phyloP scores from a whole-genome alignment of 768 basidiomycete genomes.

The Mrakia blollopis region DNA sequence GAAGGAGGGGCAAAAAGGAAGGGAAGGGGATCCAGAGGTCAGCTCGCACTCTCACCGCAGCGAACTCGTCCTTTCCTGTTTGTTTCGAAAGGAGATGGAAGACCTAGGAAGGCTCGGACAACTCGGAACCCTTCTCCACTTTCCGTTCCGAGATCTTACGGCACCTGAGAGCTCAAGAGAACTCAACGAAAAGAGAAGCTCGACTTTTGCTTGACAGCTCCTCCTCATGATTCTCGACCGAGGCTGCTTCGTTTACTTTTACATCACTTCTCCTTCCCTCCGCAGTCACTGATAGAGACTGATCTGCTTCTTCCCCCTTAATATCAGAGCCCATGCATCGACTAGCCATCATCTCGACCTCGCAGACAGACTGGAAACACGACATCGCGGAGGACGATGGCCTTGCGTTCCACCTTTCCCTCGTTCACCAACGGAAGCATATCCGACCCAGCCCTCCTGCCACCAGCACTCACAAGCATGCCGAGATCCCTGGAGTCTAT shows the following conservation, averaged over 20 bases:
- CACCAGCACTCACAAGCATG: constrained; percentile 33
- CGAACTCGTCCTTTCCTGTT: not conserved
- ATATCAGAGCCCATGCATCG: constrained; percentile 29
- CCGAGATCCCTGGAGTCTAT: constrained; percentile 54
- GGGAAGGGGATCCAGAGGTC: too few species aligned
- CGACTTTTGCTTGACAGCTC: too few species aligned
- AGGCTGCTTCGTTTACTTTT: not conserved
- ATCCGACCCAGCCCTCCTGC: constrained; percentile 16
- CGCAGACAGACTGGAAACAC: constrained; percentile 78
- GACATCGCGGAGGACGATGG: constrained; percentile 68
- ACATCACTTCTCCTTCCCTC: constrained; percentile 16
- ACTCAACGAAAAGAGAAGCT: too few species aligned
- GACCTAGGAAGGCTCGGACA: not conserved
- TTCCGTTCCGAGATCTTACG: not conserved
- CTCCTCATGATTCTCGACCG: not conserved
- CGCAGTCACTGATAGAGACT: not conserved
- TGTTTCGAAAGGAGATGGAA: not conserved
- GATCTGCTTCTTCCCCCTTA: not conserved
- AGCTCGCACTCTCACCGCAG: not conserved
- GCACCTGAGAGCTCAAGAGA: too few species aligned
- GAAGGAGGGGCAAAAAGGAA: not conserved
- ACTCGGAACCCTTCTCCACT: not conserved
- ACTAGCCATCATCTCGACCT: constrained; percentile 82
- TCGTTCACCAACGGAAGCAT: constrained; percentile 29
- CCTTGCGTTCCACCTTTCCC: constrained; percentile 59